Percentiles rank a stretch among this genome's conserved stretches.
Evolutionary conservation across 441 rosid species (phyloP).

Genomic region (Erodium texanum): DNA sequence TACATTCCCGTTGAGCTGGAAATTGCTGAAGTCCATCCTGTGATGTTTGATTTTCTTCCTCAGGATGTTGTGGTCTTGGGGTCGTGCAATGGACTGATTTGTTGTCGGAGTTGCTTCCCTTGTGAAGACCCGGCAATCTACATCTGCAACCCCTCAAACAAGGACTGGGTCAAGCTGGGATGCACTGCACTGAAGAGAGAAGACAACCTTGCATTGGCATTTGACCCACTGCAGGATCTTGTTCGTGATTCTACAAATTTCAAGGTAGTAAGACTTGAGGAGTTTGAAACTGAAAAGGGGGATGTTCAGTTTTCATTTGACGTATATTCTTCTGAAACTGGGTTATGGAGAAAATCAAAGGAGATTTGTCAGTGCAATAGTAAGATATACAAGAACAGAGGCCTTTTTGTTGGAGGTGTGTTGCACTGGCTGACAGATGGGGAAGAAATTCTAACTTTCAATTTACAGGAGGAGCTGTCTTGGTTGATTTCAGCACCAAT

Average conservation of each 20-base stretch:
- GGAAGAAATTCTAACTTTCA: slow-evolving; percentile 28
- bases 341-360: slow-evolving; percentile 27
- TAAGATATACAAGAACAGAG: slow-evolving; percentile 26
- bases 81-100: slow-evolving; percentile 33
- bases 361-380: slow-evolving; percentile 26
- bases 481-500: slow-evolving; percentile 30
- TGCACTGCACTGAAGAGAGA: slow-evolving; percentile 25
- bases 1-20: slow-evolving; percentile 24
- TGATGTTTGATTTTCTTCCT: slow-evolving; percentile 29
- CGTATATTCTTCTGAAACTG: slow-evolving; percentile 21
- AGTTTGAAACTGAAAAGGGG: slow-evolving; percentile 11
- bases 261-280: slow-evolving; percentile 24
- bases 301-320: slow-evolving; percentile 21
- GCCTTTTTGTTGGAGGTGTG: slow-evolving; percentile 25
- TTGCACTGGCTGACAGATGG: slow-evolving; percentile 35
- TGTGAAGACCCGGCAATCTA: slow-evolving; percentile 26
- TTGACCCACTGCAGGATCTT: slow-evolving; percentile 25
- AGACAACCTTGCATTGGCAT: slow-evolving; percentile 28
- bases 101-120: slow-evolving; percentile 30
- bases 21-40: slow-evolving; percentile 14
- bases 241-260: slow-evolving; percentile 18
- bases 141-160: slow-evolving; percentile 35
- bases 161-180: slow-evolving; percentile 24
- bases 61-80: slow-evolving; percentile 27
- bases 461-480: slow-evolving; percentile 23